Conservation (phyloP, 2,329 filamentous ascomycete species). For the Trichoderma gracile region DNA sequence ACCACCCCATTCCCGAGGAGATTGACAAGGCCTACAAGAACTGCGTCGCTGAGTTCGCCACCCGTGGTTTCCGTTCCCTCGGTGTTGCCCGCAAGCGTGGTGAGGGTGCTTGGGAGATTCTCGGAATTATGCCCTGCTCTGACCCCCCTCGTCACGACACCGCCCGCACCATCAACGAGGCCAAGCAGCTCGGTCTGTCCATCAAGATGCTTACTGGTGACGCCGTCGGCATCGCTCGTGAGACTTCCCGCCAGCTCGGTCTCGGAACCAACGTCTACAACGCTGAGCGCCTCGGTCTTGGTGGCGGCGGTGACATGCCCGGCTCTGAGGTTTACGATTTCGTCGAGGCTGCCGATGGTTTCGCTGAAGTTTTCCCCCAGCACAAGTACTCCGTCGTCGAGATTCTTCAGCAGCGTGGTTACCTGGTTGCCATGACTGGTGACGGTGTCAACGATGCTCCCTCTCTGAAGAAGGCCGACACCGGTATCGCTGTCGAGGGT, state of each 20-base stretch:
- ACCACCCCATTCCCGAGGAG: constrained; percentile 74
- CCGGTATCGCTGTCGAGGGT: constrained; percentile 92
- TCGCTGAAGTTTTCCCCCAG: constrained; percentile 91
- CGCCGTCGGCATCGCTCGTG: constrained; percentile 87
- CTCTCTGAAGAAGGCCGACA: constrained; percentile 93
- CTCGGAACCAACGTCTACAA: constrained; percentile 94
- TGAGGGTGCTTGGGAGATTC: constrained; percentile 81
- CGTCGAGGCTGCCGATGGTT: constrained; percentile 91
- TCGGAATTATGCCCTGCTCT: constrained; percentile 93
- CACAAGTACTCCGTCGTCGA: constrained; percentile 95
- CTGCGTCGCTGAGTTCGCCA: constrained; percentile 88
- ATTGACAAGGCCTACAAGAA: constrained; percentile 86
- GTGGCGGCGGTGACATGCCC: constrained; percentile 88
- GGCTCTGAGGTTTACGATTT: constrained; percentile 94
- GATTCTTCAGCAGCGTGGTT: constrained; percentile 89
- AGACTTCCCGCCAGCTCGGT: constrained; percentile 87
- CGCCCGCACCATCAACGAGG: constrained; percentile 85
- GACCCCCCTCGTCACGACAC: constrained; percentile 91
- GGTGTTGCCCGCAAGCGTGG: constrained; percentile 89
- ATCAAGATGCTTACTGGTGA: constrained; percentile 98
- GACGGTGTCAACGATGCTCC: constrained; percentile 94
- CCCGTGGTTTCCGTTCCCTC: constrained; percentile 90
- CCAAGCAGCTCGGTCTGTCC: constrained; percentile 81
- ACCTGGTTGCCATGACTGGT: constrained; percentile 94
- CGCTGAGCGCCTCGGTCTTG: constrained; percentile 86